Evolutionary conservation across 331 rosid genomes (phyloP).

Genomic region (Pyracantha coccinea): DNA sequence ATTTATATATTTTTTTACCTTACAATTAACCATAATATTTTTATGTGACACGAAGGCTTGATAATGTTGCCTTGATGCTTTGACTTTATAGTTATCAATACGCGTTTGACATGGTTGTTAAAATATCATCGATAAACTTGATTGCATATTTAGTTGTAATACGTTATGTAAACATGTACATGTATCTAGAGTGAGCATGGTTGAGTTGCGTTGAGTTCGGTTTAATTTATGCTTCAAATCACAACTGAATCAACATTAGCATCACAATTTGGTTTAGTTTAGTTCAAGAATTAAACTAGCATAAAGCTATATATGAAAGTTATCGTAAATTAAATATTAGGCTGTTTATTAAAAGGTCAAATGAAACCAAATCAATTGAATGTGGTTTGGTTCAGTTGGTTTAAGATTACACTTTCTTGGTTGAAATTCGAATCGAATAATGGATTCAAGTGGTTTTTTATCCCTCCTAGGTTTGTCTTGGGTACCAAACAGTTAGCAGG

Average conservation of each 20-base stretch:
- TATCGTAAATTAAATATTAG: too few relatives aligned
- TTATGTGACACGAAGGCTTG: not conserved
- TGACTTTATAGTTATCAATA: not conserved
- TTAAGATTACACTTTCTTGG: not conserved
- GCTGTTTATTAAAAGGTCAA: too few relatives aligned
- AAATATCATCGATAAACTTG: not conserved
- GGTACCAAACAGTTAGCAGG: not conserved
- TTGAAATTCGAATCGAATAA: not conserved
- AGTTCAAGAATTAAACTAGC: not conserved
- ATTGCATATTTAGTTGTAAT: not conserved
- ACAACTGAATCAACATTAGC: not conserved
- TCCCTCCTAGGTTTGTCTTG: not conserved
- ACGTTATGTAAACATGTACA: not conserved
- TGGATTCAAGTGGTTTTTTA: not conserved
- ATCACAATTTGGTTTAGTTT: not conserved
- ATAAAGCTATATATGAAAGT: not conserved
- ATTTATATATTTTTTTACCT: not conserved
- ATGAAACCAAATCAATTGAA: too few relatives aligned
- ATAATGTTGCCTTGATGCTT: not conserved
- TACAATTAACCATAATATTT: not conserved
- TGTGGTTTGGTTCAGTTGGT: not conserved
- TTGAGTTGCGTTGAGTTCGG: not conserved
- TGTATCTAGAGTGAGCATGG: not conserved
- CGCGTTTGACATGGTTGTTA: not conserved
- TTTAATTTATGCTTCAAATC: not conserved